phyloP scores from a whole-genome alignment of 148 eudicot species.

The Rhododendron molle region DNA sequence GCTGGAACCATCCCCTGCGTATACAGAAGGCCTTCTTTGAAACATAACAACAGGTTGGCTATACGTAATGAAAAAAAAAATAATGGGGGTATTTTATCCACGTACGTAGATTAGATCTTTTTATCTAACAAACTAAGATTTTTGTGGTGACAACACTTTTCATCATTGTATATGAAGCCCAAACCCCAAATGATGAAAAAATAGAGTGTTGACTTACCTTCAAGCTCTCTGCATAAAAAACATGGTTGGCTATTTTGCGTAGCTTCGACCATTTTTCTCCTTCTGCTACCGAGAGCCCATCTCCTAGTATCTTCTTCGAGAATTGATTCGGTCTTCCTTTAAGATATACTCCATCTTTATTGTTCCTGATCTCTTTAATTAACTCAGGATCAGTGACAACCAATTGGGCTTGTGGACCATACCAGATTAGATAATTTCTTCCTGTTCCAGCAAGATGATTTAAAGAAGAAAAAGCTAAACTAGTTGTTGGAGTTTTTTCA shows the following conservation, averaged over 20 bases:
- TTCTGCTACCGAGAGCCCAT: too few species aligned
- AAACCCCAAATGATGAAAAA: too few species aligned
- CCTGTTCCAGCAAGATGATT: constrained; percentile 6
- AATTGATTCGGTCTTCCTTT: not conserved
- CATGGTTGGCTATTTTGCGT: constrained; percentile 3
- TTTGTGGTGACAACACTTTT: not conserved
- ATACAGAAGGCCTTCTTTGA: not conserved
- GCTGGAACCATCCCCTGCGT: constrained; percentile 5
- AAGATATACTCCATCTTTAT: not conserved
- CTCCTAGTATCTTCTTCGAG: constrained; percentile 13
- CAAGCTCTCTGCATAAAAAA: constrained; percentile 18
- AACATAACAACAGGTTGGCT: not conserved
- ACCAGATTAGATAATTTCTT: constrained; percentile 11
- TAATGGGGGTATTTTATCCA: not conserved
- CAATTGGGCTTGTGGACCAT: constrained; percentile 13
- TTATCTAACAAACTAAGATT: not conserved
- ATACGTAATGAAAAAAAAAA: too few species aligned
- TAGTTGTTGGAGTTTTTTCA: too few species aligned
- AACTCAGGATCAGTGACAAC: constrained; percentile 17
- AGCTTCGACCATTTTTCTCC: constrained; percentile 21
- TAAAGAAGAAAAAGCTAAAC: not conserved
- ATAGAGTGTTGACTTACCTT: not conserved
- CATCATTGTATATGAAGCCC: too few species aligned
- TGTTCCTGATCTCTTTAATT: constrained; percentile 12
- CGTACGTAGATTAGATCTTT: not conserved